Conservation (phyloP, 2,329 filamentous ascomycete genomes). For the Saccharata proteae region DNA sequence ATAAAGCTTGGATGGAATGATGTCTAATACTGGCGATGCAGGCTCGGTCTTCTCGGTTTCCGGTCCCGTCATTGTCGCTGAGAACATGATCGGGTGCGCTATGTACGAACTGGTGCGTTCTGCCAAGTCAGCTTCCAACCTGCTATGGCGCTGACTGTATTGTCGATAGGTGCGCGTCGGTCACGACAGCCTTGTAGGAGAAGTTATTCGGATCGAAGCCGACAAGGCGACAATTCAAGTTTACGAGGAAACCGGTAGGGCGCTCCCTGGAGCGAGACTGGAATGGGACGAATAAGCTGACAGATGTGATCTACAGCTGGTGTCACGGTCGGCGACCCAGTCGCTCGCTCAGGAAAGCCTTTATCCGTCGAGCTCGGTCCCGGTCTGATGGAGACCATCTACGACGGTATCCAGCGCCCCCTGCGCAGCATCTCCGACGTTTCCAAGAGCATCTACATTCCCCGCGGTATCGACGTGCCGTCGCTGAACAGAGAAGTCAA, state of each 20-base stretch:
- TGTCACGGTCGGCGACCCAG: constrained; percentile 90
- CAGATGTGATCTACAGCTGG: constrained; percentile 67
- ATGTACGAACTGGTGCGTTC: constrained; percentile 91
- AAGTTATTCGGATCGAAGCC: constrained; percentile 93
- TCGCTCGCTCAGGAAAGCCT: constrained; percentile 82
- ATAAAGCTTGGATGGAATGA: background rate
- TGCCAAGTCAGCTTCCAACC: constrained; percentile 4
- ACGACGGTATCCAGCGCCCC: constrained; percentile 96
- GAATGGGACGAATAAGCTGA: constrained; percentile 9
- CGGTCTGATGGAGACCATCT: constrained; percentile 96
- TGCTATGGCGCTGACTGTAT: constrained; percentile 10
- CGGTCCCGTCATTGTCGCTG: constrained; percentile 86
- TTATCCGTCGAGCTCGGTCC: constrained; percentile 95
- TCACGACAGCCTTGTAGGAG: constrained; percentile 81
- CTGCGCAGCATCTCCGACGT: constrained; percentile 69
- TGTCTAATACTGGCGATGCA: constrained; percentile 16
- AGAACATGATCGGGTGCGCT: constrained; percentile 97
- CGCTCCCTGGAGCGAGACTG: too few species aligned
- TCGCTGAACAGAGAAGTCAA: constrained; percentile 83
- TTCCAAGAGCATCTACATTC: constrained; percentile 90
- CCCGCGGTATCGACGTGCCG: constrained; percentile 79
- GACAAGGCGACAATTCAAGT: constrained; percentile 98
- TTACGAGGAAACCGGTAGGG: constrained; percentile 94
- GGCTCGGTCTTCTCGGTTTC: constrained; percentile 61
- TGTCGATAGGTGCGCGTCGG: constrained; percentile 67